Base-by-base conservation (phyloP, 2,329 filamentous ascomycete genomes). In the Hypoxylon sp. region DNA sequence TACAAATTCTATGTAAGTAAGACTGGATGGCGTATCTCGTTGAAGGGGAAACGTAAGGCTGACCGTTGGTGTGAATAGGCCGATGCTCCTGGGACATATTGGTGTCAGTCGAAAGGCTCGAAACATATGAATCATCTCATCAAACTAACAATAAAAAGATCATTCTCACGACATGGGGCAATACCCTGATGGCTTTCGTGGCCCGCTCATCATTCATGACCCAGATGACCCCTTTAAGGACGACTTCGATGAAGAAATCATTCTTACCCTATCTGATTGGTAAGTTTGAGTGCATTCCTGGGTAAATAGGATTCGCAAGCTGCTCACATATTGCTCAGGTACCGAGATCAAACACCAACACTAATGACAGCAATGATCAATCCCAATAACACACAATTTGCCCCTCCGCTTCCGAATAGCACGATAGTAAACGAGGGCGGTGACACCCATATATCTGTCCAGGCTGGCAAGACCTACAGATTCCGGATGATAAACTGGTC, bases 121-220 rank as follows among this genome's bases (percentile, higher is more conserved):
- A 39, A 1, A 35, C 17, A 5, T 44, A 4, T 15, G 17, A 7
- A 15, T 1, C 1, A 2, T 13, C 27, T 44, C 52, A 6, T 50
- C 5, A 48, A 61, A 47, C 70, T 77, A 32, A 76, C 52, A 32
- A 50, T 47, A 3, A 10, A 44, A 62, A 83, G 80, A 91, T 70
- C 90, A 92, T 77, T 89, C 87, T 0, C 90, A 92, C 76, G 83
- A 85, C 61, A 84, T 85, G 79, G 88, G 85, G 1, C 89, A 91
- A 73, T 92, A 91, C 72, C 88, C 89, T 0, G 89, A 92, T 75
- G 89, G 89, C n/a, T 81, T 91, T 48, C 87, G 89, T 17, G 88
- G 87, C 1, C 80, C 87, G 0, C 73, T 92, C 46, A 87, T 91
- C 61, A 82, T 91, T 11, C 84, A 89, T 55, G 88, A 91, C 71